Evolutionary conservation across 441 rosid genomes (phyloP).

Genomic region (Melastoma candidum): DNA sequence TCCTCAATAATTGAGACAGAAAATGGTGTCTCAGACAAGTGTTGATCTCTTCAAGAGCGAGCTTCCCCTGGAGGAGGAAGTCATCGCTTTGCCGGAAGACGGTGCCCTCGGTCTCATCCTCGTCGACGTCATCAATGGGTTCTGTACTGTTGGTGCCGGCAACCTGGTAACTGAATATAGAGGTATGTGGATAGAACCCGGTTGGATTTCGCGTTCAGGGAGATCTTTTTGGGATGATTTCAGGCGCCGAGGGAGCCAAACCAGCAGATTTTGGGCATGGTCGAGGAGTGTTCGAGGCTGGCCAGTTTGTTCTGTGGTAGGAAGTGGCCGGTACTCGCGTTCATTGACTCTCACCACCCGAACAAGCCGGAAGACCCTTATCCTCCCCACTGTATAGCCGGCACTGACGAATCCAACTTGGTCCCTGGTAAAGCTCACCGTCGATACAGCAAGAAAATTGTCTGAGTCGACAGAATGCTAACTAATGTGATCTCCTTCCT

Average conservation of each 20-base stretch:
- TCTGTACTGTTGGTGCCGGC: slow-evolving; percentile 30
- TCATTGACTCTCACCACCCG: slow-evolving; percentile 25
- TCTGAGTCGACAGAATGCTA: too few relatives aligned
- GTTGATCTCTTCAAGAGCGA: slow-evolving; percentile 18
- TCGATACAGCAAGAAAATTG: not conserved
- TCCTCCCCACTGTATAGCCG: slow-evolving; percentile 25
- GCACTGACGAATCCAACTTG: slow-evolving; percentile 24
- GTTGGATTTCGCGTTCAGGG: too few relatives aligned
- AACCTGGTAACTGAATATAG: slow-evolving; percentile 12
- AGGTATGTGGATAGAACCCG: too few relatives aligned
- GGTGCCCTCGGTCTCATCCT: slow-evolving; percentile 22
- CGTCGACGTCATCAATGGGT: slow-evolving; percentile 27
- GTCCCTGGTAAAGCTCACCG: slow-evolving; percentile 17
- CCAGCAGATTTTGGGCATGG: slow-evolving; percentile 19
- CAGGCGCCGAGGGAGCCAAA: slow-evolving; percentile 25
- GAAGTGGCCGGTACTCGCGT: slow-evolving; percentile 25
- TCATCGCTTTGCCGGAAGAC: slow-evolving; percentile 14
- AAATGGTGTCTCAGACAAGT: slow-evolving; percentile 17
- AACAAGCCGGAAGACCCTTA: slow-evolving; percentile 28
- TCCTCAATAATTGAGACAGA: too few relatives aligned
- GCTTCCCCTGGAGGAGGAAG: slow-evolving; percentile 23
- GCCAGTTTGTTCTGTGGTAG: slow-evolving; percentile 23
- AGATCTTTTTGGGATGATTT: too few relatives aligned
- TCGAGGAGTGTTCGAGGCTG: slow-evolving; percentile 15
- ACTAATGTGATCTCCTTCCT: not conserved